Evolutionary conservation across 176 grass and related monocot genomes (phyloP).

Genomic region (Ensete ventricosum): DNA sequence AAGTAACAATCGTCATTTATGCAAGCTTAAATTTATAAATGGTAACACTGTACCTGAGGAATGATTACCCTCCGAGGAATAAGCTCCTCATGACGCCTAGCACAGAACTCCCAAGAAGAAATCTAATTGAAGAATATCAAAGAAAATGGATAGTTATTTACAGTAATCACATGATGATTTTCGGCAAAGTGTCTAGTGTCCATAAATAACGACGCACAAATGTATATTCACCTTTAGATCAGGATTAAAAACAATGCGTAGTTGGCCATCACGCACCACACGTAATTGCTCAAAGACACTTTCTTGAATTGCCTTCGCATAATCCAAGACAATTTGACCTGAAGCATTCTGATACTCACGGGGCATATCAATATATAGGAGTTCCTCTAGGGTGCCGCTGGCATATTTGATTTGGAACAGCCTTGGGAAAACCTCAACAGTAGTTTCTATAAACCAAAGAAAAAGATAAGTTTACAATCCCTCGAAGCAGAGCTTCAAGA

Average conservation of each 20-base stretch:
- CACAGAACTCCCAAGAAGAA: slow-evolving; percentile 95
- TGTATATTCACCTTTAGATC: slow-evolving; percentile 76
- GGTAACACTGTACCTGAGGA: slow-evolving; percentile 51
- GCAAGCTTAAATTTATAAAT: neutral
- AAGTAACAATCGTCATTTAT: slow-evolving; percentile 4
- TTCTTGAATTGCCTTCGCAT: slow-evolving; percentile 93
- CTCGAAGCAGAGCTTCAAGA: too few relatives aligned
- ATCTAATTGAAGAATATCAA: slow-evolving; percentile 39
- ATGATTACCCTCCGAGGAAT: slow-evolving; percentile 84
- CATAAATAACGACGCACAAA: neutral
- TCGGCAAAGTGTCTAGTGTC: neutral
- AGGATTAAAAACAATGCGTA: slow-evolving; percentile 94
- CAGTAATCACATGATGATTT: neutral
- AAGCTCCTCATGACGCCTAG: slow-evolving; percentile 85
- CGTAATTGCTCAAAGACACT: slow-evolving; percentile 93
- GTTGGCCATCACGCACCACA: slow-evolving; percentile 89
- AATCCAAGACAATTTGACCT: slow-evolving; percentile 94
- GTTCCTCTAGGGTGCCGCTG: slow-evolving; percentile 88
- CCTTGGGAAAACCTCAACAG: slow-evolving; percentile 85
- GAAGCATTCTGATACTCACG: slow-evolving; percentile 74
- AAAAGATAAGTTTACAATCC: too few relatives aligned
- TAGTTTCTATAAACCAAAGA: slow-evolving; percentile 57
- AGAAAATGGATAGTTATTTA: neutral
- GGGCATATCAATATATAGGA: slow-evolving; percentile 96
- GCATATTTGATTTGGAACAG: slow-evolving; percentile 97